phyloP scores from a whole-genome alignment of 2,329 filamentous ascomycete genomes.

The Nemania bipapillata region DNA sequence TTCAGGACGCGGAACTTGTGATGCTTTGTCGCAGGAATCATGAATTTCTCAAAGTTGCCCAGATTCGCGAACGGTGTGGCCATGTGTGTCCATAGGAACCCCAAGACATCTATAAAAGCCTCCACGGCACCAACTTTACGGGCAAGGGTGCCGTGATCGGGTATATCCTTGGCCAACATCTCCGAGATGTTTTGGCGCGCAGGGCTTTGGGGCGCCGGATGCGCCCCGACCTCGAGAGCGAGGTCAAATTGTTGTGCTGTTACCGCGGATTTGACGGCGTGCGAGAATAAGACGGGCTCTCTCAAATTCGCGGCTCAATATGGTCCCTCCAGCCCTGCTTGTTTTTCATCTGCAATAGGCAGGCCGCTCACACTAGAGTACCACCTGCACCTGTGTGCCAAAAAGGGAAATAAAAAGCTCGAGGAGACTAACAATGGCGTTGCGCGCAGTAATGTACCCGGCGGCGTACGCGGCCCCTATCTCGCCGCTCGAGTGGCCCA shows the following conservation, averaged over 20 bases:
- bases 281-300: no score
- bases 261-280: no score
- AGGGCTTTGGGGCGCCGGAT: constrained; percentile 51
- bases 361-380: no score
- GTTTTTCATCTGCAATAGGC: no score
- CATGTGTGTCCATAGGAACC: constrained; percentile 30
- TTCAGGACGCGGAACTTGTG: constrained; percentile 9
- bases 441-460: not conserved
- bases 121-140: constrained; percentile 9
- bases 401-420: no score
- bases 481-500: constrained; percentile 32
- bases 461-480: constrained; percentile 32
- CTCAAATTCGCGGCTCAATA: no score
- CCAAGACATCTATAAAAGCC: constrained; percentile 22
- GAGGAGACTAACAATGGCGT: constrained; percentile 20
- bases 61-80: not conserved
- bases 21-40: not conserved
- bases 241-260: no score
- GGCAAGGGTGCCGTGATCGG: constrained; percentile 23
- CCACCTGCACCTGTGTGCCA: no score
- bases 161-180: constrained; percentile 1
- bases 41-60: not conserved
- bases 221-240: constrained; percentile 53
- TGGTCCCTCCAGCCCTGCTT: no score
- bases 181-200: constrained; percentile 5